Base-by-base conservation (phyloP, 176 grass and related monocot species). In the Tuctoria greenei region DNA sequence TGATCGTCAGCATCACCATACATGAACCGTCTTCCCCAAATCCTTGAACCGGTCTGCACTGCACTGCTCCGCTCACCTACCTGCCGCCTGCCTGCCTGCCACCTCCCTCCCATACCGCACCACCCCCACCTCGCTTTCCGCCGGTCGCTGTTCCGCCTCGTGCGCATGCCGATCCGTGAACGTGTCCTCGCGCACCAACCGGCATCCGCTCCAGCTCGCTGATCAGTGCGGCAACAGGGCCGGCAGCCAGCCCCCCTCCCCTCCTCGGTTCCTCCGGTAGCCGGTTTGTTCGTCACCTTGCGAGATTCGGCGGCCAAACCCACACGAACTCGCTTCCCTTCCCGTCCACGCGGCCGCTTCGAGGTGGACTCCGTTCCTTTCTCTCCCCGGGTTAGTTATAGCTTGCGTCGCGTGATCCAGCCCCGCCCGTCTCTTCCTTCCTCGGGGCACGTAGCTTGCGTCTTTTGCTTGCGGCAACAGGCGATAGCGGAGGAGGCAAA, bases 291-390 rank as follows among this genome's bases (percentile, higher is more conserved):
- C 28, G 24, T 69, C 52, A 42, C 70, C 43, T 64, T 20, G 75
- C 2, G 72, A 38, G 51, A 36, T 83, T 75, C 69, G 79, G 79
- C 71, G 83, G 75, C 79, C 88, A 79, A 83, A 83, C 56, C 64
- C 67, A n/a, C 51, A 7, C 51, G 51, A 54, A 54, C 49, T 51
- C 49, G 49, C 49, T 17, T 51, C 1, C 44, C 37, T 58, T 41
- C 18, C 46, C n/a, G n/a, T n/a, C n/a, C n/a, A n/a, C n/a, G 16
- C 58, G 58, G 26, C 31, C 74, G 74, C 39, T 16, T 20, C 61
- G 44, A 66, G 61, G 56, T 62, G 56, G 67, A 18, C 23, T 54
- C 75, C 75, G 34, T 39, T 65, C 10, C 74, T 44, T 6, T 10
- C 36, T 11, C 12, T 41, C 36, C 23, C 28, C 43, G 28, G 12